Evolutionary conservation across 257 asterid genomes (phyloP), one percentile per base, ranked within the genome.

Genomic region (Cynanchum wilfordii): DNA sequence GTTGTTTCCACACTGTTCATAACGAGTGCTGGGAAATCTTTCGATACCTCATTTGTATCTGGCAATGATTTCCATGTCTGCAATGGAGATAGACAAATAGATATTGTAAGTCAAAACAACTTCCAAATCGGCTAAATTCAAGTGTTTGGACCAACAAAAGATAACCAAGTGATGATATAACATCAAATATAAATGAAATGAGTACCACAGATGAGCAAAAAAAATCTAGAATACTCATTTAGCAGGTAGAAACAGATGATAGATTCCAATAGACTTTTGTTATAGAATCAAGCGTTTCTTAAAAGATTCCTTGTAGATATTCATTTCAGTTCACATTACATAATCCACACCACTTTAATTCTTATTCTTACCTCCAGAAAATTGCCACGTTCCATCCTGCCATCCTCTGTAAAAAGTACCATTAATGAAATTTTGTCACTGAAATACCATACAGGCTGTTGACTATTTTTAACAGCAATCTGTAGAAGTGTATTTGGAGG

Each of bases 1-100:
- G 90, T 92, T 56, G 90, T 77, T 73, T 92, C 96, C 12, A 87
- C 75, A 25, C 90, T 88, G 36, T 84, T 89, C 68, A 95, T 79
- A 76, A 89, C 96, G 25, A 88, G 59, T 52, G 87, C 79, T 36
- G 98, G 91, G 73, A 92, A 90, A 52, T 95, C 99, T 82, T 80
- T 90, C 15, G 90, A 82, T 20, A 92, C 86, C 82, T 95, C 99
- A 29, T 95, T 90, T 20, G 99, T 77, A 83, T 95, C 99, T 4
- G 99, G 99, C 73, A 95, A 79, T 4, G 99, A 95, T 80, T 92
- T 95, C 99, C 99, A 95, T 6, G 97, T 95, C 99, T 95, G 89
- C 69, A 55, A 77, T 33, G 64, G 4, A 56, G 60, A 66, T 11
- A 58, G 7, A 44, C 7, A 45, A 15, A 68, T 27, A 68, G 40